A percentile compares a stretch with the other conserved stretches of the same genome.
phyloP scores from a whole-genome alignment of 805 yeast genomes.

The Lachancea dasiensis region DNA sequence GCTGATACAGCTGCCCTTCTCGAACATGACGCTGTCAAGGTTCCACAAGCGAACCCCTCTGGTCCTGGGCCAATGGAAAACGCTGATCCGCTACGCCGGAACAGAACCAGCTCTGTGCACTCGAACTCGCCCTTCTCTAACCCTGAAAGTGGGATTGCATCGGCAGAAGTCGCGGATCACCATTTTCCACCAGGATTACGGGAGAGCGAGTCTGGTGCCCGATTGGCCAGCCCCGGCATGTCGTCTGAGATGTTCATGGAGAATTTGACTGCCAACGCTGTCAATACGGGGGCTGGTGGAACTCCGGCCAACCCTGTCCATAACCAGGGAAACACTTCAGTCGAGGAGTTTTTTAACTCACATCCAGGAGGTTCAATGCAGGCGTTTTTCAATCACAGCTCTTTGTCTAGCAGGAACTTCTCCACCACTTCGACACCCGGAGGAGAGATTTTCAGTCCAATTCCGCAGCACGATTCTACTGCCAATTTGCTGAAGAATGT shows the following conservation, averaged over 20 bases:
- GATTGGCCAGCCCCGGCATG: conserved; percentile 14
- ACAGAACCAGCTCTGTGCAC: conserved; percentile 25
- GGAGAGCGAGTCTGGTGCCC: conserved; percentile 2
- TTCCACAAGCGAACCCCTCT: conserved; percentile 13
- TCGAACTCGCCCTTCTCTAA: conserved; percentile 20
- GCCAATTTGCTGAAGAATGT: conserved; percentile 26
- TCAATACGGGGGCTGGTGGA: conserved; percentile 13
- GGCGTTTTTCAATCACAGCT: conserved; percentile 8
- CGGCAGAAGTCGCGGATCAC: neutral
- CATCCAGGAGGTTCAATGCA: conserved; percentile 7
- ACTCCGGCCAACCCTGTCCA: conserved; percentile 22
- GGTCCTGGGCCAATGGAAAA: neutral
- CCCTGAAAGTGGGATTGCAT: neutral
- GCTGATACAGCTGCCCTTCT: conserved; percentile 32
- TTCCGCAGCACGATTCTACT: conserved; percentile 19
- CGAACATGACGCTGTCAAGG: conserved; percentile 20
- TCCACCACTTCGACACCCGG: conserved; percentile 12
- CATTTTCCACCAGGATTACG: neutral
- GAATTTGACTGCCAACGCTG: conserved; percentile 34
- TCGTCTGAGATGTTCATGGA: conserved; percentile 32
- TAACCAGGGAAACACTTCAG: conserved; percentile 35
- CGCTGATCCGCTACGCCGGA: conserved; percentile 12
- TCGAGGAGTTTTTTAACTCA: conserved; percentile 48
- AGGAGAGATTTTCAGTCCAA: conserved; percentile 7
- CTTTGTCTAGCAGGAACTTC: conserved; percentile 8